Percentiles rank a stretch among this genome's conserved stretches.
Conservation (phyloP, 2,329 filamentous ascomycete genomes). For the Ceratocystiopsis brevicomis region DNA sequence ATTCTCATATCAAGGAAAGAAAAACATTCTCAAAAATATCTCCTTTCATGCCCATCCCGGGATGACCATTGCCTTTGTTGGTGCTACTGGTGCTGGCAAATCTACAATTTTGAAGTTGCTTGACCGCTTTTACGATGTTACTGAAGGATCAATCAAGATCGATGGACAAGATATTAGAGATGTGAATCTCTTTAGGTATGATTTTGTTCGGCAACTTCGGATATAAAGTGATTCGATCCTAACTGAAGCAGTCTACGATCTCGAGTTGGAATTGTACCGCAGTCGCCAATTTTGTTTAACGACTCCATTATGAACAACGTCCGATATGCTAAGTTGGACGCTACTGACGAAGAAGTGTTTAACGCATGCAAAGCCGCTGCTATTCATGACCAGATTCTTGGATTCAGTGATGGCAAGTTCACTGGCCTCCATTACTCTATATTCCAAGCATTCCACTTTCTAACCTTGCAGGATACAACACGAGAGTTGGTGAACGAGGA, state of each 20-base stretch:
- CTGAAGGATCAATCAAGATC: conserved; percentile 30
- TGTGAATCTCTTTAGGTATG: conserved; percentile 28
- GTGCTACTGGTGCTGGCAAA: conserved; percentile 40
- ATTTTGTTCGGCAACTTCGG: neutral
- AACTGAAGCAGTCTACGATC: conserved; percentile 21
- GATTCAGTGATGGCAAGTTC: conserved; percentile 28
- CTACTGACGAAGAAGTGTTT: conserved; percentile 34
- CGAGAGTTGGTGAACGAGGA: conserved; percentile 30
- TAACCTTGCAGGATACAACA: conserved; percentile 33
- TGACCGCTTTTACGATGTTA: conserved; percentile 39
- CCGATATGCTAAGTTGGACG: conserved; percentile 33
- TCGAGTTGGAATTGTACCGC: conserved; percentile 36
- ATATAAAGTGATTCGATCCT: neutral
- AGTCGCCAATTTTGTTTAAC: conserved; percentile 36
- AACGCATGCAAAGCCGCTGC: conserved; percentile 35
- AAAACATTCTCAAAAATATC: conserved; percentile 35
- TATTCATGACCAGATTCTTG: conserved; percentile 38
- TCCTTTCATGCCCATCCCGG: conserved; percentile 31
- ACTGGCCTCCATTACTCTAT: neutral
- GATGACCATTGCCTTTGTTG: conserved; percentile 39
- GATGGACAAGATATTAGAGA: conserved; percentile 38
- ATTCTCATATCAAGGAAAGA: conserved; percentile 42
- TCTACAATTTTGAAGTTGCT: conserved; percentile 39
- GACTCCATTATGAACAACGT: conserved; percentile 41
- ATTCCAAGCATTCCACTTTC: too few relatives aligned